A percentile compares a stretch with the other conserved stretches of the same genome.
Conservation (phyloP, 306 rosid genomes). For the Cucurbita ficifolia region DNA sequence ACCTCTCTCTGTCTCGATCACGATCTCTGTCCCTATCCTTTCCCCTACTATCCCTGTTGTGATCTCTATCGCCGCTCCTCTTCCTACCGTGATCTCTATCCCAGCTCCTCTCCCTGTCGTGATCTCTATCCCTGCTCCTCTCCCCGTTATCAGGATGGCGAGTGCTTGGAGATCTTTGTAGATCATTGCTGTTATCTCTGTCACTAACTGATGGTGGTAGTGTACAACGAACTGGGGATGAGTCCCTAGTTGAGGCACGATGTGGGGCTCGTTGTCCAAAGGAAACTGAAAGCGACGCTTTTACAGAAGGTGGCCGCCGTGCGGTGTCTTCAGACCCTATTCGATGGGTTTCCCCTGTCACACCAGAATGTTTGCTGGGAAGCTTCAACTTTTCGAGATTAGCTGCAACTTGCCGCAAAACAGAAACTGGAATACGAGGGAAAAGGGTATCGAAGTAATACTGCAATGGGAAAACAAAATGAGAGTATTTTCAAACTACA, state of each 20-base stretch:
- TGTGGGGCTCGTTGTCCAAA: conserved; percentile 99
- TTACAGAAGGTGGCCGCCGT: conserved; percentile 95
- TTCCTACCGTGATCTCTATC: conserved; percentile 20
- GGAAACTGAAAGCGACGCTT: conserved; percentile 93
- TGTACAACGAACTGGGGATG: conserved; percentile 87
- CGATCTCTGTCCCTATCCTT: conserved; percentile 19
- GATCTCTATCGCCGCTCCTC: background rate
- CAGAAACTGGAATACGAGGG: conserved; percentile 98
- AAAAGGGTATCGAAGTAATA: conserved; percentile 95
- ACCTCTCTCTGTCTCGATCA: conserved; percentile 13
- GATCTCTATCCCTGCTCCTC: conserved; percentile 8
- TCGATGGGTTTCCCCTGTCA: conserved; percentile 81
- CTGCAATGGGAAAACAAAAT: conserved; percentile 41
- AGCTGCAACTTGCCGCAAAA: conserved; percentile 66
- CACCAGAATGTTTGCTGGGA: conserved; percentile 58
- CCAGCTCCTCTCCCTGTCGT: conserved; percentile 26
- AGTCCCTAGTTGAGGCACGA: conserved; percentile 92
- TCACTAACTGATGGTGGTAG: conserved; percentile 37
- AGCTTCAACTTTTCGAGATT: conserved; percentile 80
- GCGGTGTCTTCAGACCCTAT: conserved; percentile 94
- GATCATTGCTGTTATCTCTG: conserved; percentile 42
- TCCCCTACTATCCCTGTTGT: conserved; percentile 7
- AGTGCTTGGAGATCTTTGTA: conserved; percentile 32
- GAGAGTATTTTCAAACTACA: conserved; percentile 13
- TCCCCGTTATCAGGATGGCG: conserved; percentile 47